Base-by-base conservation (phyloP, 371 early-diverging fungal species). In the Apophysomyces ossiformis region DNA sequence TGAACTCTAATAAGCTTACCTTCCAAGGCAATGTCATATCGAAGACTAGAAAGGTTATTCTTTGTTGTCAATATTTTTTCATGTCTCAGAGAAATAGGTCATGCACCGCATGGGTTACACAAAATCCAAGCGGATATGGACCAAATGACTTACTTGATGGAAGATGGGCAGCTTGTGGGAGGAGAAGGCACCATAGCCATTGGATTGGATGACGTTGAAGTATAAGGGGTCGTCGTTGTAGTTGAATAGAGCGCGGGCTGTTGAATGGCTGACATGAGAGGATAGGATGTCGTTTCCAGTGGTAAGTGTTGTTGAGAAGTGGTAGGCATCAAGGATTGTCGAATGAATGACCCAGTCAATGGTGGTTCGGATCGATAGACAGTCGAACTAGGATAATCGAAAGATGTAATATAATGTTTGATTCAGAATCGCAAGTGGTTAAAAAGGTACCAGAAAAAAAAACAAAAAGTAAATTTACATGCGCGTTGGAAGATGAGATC, bases 11-110 rank as follows among this genome's bases (percentile, higher is more conserved):
- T 41, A 39, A 18, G 21, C 36, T 35, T 70, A 70, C 70, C 70
- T 67, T 73, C 70, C 39, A 73, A 60, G 37, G 70, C 65, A 56
- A 67, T 57, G 12, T 73, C 74, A 37, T 64, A 65, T 15, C 74
- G 74, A 54, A 69, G 43, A 63, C 70, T 69, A 44, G 32, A 26
- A 26, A 26, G 56, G 56, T 54, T 54, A 54, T 21, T 54, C 35
- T 54, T 39, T 26, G 32, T 26, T 26, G 32, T 26, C 32, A 26
- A 26, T 26, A 26, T 26, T 2, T 26, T 26, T 26, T 26, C 32
- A 26, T 26, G 2, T 26, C 32, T 26, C 32, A 26, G 32, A 26
- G 32, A 26, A 26, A 26, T 26, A 26, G 32, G 32, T 26, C 32
- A 26, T 50, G 43, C 63, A 57, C 18, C 64, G 64, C 64, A 63